A percentile compares a stretch with the other conserved stretches of the same genome.
These are phyloP conservation scores for Termitomyces sp. DNA, from an alignment of 768 basidiomycete species.

Conservation along the genomic window DNA sequence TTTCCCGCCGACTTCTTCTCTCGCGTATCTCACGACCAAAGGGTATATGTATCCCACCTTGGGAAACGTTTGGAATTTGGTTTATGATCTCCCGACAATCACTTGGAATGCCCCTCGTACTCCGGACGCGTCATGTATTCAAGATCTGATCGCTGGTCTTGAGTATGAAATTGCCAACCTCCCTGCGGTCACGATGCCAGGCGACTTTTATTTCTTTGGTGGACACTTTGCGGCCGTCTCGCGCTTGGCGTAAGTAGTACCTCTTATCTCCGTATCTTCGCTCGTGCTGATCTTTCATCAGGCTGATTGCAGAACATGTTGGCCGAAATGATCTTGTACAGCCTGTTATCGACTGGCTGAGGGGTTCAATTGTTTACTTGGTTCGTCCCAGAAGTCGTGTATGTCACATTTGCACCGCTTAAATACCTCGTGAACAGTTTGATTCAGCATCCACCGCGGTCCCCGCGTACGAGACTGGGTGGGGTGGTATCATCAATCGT, in stretches of 20 bases:
- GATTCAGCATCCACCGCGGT: slow-evolving; percentile 16
- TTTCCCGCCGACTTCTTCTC: slow-evolving; percentile 18
- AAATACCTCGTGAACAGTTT: slow-evolving; percentile 9
- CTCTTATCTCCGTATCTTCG: background rate
- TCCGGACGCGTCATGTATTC: slow-evolving; percentile 26
- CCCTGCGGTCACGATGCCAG: slow-evolving; percentile 37
- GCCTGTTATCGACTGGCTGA: slow-evolving; percentile 20
- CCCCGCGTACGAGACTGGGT: slow-evolving; percentile 29
- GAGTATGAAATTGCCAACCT: slow-evolving; percentile 51
- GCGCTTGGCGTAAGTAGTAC: slow-evolving; percentile 26
- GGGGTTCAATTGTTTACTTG: slow-evolving; percentile 22
- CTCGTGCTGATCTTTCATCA: slow-evolving; percentile 3
- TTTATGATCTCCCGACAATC: slow-evolving; percentile 27
- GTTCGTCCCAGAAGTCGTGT: slow-evolving; percentile 11
- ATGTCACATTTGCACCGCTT: background rate
- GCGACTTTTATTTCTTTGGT: slow-evolving; percentile 31
- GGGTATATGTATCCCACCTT: slow-evolving; percentile 30
- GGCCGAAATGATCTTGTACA: slow-evolving; percentile 27
- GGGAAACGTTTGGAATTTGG: slow-evolving; percentile 27
- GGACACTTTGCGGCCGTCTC: slow-evolving; percentile 22
- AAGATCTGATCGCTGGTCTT: slow-evolving; percentile 25
- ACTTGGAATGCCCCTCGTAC: slow-evolving; percentile 28
- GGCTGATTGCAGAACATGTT: slow-evolving; percentile 29
- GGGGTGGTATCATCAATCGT: slow-evolving; percentile 31
- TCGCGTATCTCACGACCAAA: slow-evolving; percentile 29